phyloP scores from a whole-genome alignment of 2,329 filamentous ascomycete genomes.

The Neoarthrinium moseri region DNA sequence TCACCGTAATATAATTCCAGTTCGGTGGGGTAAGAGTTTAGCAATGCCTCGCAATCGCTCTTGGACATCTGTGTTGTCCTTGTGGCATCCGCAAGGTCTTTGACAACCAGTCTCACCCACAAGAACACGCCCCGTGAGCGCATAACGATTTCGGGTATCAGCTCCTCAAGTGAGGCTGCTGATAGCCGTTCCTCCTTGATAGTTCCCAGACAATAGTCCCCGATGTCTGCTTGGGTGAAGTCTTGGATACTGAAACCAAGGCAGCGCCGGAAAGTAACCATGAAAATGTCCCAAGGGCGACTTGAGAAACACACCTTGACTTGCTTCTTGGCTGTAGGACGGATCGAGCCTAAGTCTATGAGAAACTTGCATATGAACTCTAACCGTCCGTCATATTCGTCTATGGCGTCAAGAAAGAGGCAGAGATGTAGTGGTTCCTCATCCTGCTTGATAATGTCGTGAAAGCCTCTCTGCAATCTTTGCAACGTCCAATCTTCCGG shows the following conservation, averaged over 20 bases:
- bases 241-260: conserved; percentile 13
- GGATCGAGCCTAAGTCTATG: conserved; percentile 2
- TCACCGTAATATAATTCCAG: conserved; percentile 13
- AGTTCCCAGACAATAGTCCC: conserved; percentile 12
- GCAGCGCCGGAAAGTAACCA: background rate
- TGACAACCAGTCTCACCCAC: conserved; percentile 17
- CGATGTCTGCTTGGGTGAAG: conserved; percentile 16
- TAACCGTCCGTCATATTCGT: conserved; percentile 15
- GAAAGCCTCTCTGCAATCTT: background rate
- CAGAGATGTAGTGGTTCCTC: conserved; percentile 10
- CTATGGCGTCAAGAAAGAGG: conserved; percentile 14
- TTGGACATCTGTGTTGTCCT: background rate
- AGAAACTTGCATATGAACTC: conserved; percentile 14
- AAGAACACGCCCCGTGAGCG: conserved; percentile 16
- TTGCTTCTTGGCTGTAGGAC: background rate
- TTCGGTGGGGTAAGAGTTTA: conserved; percentile 2
- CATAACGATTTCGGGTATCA: conserved; percentile 9
- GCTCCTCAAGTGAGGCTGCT: background rate
- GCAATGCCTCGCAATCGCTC: too few species aligned
- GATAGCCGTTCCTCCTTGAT: background rate
- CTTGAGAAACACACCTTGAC: conserved; percentile 16
- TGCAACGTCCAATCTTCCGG: background rate
- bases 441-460: conserved; percentile 8
- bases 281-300: conserved; percentile 13
- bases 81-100: too few species aligned